phyloP scores from a whole-genome alignment of 1,284 basidiomycete species.

The Trametes hirsuta region DNA sequence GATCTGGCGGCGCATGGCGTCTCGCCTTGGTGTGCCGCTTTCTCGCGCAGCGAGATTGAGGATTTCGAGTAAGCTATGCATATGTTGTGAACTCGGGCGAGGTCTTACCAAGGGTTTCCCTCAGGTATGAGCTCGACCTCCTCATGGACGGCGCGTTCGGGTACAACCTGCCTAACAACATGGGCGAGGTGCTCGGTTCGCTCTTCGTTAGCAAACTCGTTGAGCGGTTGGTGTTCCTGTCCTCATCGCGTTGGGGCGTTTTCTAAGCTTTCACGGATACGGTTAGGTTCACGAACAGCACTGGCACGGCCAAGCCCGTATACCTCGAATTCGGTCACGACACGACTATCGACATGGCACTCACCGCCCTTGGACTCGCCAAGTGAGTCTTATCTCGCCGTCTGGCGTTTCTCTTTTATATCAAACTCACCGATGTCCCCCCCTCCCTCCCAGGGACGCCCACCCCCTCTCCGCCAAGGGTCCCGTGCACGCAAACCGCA shows the following conservation, averaged over 20 bases:
- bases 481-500: constrained; percentile 36
- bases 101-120: too few relatives aligned
- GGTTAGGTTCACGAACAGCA: constrained; percentile 42
- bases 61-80: constrained; percentile 37
- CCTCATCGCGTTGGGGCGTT: background rate
- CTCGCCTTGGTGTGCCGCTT: constrained; percentile 48
- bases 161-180: constrained; percentile 42
- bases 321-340: constrained; percentile 55
- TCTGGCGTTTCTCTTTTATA: background rate
- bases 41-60: constrained; percentile 40
- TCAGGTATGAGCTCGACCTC: constrained; percentile 47
- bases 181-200: constrained; percentile 46
- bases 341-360: constrained; percentile 48
- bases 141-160: constrained; percentile 50
- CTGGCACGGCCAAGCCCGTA: constrained; percentile 36
- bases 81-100: background rate
- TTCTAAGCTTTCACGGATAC: background rate
- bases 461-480: constrained; percentile 37
- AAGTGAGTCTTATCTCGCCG: constrained; percentile 32
- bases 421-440: background rate
- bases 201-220: constrained; percentile 48
- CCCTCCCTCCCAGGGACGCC: constrained; percentile 34
- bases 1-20: constrained; percentile 43
- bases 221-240: constrained; percentile 35
- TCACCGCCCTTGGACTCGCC: constrained; percentile 47